phyloP scores from a whole-genome alignment of 768 basidiomycete species.

The Gymnopilus dilepis region DNA sequence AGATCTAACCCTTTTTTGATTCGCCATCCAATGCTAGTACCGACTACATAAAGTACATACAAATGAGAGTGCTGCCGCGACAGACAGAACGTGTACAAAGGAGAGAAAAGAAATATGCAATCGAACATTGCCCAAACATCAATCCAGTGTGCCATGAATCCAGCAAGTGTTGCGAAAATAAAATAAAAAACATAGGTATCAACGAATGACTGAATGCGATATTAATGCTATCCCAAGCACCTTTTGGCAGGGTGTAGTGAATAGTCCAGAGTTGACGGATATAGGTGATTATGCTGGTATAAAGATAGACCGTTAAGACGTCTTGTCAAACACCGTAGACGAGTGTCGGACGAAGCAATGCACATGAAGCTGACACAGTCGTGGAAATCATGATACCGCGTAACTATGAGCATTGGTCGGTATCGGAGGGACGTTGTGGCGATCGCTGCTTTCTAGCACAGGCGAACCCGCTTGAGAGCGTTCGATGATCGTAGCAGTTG shows the following conservation, averaged over 20 bases:
- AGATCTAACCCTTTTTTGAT: neutral
- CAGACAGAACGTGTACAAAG: neutral
- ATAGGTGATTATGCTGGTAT: conserved; percentile 27
- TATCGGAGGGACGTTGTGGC: conserved; percentile 34
- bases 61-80: conserved; percentile 8
- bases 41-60: conserved; percentile 10
- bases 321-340: conserved; percentile 11
- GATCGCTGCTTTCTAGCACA: conserved; percentile 37
- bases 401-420: conserved; percentile 26
- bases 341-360: conserved; percentile 1
- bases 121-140: conserved; percentile 4
- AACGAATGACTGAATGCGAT: conserved; percentile 2
- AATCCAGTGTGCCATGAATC: conserved; percentile 11
- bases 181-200: conserved; percentile 5
- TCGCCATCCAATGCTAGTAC: neutral
- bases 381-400: conserved; percentile 29
- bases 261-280: conserved; percentile 19
- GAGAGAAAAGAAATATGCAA: conserved; percentile 2
- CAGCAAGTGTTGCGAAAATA: conserved; percentile 7
- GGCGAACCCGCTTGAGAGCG: conserved; percentile 53
- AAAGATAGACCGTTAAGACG: conserved; percentile 22
- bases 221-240: conserved; percentile 16
- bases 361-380: conserved; percentile 15
- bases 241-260: conserved; percentile 9
- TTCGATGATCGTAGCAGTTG: conserved; percentile 53